Evolutionary conservation across 371 early-diverging fungal species (phyloP), one percentile per base, ranked within the genome.

Genomic region (Capniomyces stellatus): DNA sequence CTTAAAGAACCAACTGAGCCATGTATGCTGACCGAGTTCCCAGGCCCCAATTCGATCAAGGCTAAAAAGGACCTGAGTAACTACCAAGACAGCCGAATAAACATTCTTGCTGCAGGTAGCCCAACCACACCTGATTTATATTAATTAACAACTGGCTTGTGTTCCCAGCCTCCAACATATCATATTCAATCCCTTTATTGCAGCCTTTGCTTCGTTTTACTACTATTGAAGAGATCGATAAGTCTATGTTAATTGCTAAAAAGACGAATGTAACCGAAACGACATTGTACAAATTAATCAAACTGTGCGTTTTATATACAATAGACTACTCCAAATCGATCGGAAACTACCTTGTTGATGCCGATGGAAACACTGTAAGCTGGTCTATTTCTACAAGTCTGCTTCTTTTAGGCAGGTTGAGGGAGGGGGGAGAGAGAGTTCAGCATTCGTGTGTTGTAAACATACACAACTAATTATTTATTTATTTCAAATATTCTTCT

Each of bases 321-420:
- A n/a, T 35, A 35, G 85, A 84, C 59, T 75, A 75, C 55, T 64
- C 55, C 46, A 77, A 79, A 56, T 81, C 81, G 29, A 69, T 73
- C 19, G 85, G 85, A 58, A 84, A 83, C 58, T 84, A 81, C 59
- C 78, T 84, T 41, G 76, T 71, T 0, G 85, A 84, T 58, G 76
- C 77, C 0, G 85, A 84, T 58, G 85, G 85, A 43, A 84, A 84
- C 54, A 43, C 59, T 64, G 35, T 35, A 35, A 35, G 35, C 15
- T 6, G 15, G n/a, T n/a, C n/a, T n/a, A n/a, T n/a, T n/a, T n/a
- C n/a, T n/a, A n/a, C n/a, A n/a, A n/a, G n/a, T n/a, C n/a, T n/a
- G n/a, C n/a, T n/a, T n/a, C n/a, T n/a, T n/a, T n/a, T n/a, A n/a
- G n/a, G n/a, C n/a, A n/a, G n/a, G n/a, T n/a, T n/a, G n/a, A n/a